A percentile compares a stretch with the other conserved stretches of the same genome.
These are phyloP conservation scores for Rhododendron williamsianum DNA, from an alignment of 148 eudicot genomes.

Conservation along the genomic window DNA sequence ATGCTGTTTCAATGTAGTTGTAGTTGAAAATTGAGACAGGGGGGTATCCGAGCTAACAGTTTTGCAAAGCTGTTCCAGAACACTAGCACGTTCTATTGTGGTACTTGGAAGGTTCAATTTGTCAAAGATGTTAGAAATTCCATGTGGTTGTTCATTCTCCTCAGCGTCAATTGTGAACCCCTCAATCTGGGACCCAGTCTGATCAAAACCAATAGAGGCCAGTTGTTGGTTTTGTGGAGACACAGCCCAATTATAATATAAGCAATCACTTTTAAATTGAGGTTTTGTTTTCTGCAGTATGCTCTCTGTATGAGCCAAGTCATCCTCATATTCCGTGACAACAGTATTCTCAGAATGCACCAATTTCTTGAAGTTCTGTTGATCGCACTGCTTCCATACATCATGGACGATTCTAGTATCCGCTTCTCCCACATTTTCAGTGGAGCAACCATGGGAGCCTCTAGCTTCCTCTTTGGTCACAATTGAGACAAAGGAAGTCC, in stretches of 20 bases:
- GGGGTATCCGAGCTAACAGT: constrained; percentile 56
- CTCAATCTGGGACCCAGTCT: constrained; percentile 54
- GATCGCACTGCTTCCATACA: constrained; percentile 13
- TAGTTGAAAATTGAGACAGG: constrained; percentile 41
- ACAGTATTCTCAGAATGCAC: constrained; percentile 12
- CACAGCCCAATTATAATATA: not conserved
- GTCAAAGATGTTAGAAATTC: constrained; percentile 19
- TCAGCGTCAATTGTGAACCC: constrained; percentile 37
- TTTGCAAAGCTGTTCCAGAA: constrained; percentile 48
- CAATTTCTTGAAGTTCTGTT: constrained; percentile 12
- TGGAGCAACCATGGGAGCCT: constrained; percentile 25
- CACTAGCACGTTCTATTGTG: constrained; percentile 43
- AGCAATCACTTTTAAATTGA: constrained; percentile 15
- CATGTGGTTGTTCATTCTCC: constrained; percentile 23
- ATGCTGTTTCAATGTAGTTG: constrained; percentile 19
- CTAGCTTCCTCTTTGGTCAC: constrained; percentile 14
- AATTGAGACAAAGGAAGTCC: constrained; percentile 23
- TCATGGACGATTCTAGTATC: constrained; percentile 11
- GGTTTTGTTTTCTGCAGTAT: constrained; percentile 18
- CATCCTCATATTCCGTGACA: constrained; percentile 13
- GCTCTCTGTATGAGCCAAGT: constrained; percentile 13
- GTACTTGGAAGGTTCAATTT: constrained; percentile 31
- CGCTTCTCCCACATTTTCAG: constrained; percentile 13
- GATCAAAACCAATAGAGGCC: constrained; percentile 35
- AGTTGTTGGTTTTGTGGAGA: constrained; percentile 26